Conservation (phyloP, 768 basidiomycete genomes). For the Albatrellus ellisii region DNA sequence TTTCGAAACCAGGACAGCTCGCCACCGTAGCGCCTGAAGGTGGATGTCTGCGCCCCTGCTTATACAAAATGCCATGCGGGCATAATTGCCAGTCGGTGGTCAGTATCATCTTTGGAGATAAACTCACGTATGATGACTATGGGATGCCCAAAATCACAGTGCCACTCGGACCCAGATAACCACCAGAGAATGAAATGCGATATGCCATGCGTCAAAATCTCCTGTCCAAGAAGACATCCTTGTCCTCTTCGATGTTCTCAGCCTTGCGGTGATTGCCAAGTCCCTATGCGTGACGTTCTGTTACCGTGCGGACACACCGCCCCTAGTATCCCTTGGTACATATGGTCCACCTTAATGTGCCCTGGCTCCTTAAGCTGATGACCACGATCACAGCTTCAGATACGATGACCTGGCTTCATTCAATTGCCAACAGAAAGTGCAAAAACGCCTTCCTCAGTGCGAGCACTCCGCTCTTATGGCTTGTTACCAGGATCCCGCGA, state of each 20-base stretch:
- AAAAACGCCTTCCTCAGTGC: conserved; percentile 19
- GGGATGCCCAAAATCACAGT: conserved; percentile 7
- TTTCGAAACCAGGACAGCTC: conserved; percentile 10
- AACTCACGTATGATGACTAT: background rate
- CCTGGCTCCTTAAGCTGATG: no score
- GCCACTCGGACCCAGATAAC: conserved; percentile 15
- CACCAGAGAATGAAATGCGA: conserved; percentile 15
- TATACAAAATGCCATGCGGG: conserved; percentile 17
- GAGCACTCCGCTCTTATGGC: conserved; percentile 17
- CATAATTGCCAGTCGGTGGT: conserved; percentile 20
- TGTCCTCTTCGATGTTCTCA: conserved; percentile 18
- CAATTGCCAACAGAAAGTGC: conserved; percentile 15
- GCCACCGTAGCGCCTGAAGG: conserved; percentile 14
- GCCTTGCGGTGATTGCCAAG: conserved; percentile 17
- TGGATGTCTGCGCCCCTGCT: conserved; percentile 21
- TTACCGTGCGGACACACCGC: conserved; percentile 19
- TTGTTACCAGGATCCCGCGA: conserved; percentile 12
- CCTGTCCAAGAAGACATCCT: conserved; percentile 16
- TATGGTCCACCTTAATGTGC: background rate
- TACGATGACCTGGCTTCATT: conserved; percentile 14
- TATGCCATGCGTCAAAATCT: conserved; percentile 14
- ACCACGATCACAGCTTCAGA: conserved; percentile 13
- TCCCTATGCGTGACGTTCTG: conserved; percentile 13
- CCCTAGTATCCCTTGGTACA: conserved; percentile 18
- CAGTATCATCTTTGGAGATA: no score